Conservation (phyloP, 2,329 filamentous ascomycete genomes). For the Aspergillus floridensis region DNA sequence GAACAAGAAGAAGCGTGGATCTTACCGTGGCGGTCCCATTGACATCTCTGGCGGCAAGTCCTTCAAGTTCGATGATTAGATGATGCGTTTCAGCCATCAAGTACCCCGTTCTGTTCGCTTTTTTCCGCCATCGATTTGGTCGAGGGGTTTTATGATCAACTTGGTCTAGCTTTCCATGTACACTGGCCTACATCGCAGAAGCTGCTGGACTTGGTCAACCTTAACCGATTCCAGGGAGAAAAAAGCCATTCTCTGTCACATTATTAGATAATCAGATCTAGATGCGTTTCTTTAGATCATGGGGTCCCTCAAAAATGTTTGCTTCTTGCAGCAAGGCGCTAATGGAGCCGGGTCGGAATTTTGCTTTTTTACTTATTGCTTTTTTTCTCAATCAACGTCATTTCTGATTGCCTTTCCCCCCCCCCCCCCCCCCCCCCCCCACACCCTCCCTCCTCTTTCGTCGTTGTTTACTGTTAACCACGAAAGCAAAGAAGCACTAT, state of each 20-base stretch:
- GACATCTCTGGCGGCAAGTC: constrained; percentile 79
- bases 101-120: neutral
- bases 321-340: constrained; percentile 30
- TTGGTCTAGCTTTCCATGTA: neutral
- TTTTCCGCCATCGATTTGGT: neutral
- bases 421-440: too few relatives aligned
- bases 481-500: too few relatives aligned
- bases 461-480: too few relatives aligned
- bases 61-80: constrained; percentile 89
- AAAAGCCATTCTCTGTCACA: constrained; percentile 7
- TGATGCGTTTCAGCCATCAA: neutral
- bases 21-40: constrained; percentile 84
- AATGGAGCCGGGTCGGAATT: constrained; percentile 24
- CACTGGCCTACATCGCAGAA: neutral
- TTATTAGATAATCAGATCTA: constrained; percentile 20
- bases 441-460: too few relatives aligned
- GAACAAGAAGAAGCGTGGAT: constrained; percentile 95
- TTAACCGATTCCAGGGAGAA: neutral
- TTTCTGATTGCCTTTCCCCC: neutral
- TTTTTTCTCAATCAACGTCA: neutral
- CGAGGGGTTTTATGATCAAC: neutral
- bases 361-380: constrained; percentile 1
- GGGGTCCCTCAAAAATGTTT: constrained; percentile 9
- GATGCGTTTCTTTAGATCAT: constrained; percentile 15
- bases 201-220: neutral